These are phyloP conservation scores for Keithomyces neogunnii DNA, from an alignment of 2,329 filamentous ascomycete species.

Conservation along the genomic window DNA sequence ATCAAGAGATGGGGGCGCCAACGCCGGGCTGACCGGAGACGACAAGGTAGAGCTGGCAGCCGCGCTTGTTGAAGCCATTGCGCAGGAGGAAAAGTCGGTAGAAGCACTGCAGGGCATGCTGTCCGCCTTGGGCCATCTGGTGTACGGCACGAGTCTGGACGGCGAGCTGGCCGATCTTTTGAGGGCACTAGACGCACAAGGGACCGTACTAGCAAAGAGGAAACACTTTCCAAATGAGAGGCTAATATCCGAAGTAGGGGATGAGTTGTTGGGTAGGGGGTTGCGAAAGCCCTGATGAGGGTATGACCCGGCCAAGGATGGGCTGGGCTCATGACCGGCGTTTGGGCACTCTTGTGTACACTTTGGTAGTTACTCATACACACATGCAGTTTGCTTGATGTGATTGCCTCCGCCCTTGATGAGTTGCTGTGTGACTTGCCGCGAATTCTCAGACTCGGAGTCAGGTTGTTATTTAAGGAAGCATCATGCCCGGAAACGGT, in stretches of 20 bases:
- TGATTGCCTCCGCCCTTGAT: no score
- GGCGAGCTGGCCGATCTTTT: conserved; percentile 77
- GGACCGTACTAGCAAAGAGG: conserved; percentile 52
- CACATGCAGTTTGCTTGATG: no score
- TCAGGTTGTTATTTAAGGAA: no score
- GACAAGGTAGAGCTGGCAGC: conserved; percentile 78
- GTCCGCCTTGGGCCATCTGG: conserved; percentile 65
- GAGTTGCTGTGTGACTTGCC: no score
- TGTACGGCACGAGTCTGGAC: conserved; percentile 60
- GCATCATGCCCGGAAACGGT: no score
- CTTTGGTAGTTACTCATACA: no score
- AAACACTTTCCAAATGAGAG: conserved; percentile 47
- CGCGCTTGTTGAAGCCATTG: conserved; percentile 66
- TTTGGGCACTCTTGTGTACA: not conserved
- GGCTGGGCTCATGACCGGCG: not conserved
- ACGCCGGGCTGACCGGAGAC: conserved; percentile 53
- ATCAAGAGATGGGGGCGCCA: conserved; percentile 47
- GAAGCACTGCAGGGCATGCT: conserved; percentile 74
- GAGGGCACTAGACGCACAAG: conserved; percentile 64
- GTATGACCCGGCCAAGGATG: not conserved
- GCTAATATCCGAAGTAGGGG: conserved; percentile 47
- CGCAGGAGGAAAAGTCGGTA: conserved; percentile 47
- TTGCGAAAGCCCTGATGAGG: conserved; percentile 24
- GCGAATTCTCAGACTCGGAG: no score
- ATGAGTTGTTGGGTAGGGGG: conserved; percentile 42